Conservation (phyloP, 163 green algal species). For the Scenedesmus sp. region DNA sequence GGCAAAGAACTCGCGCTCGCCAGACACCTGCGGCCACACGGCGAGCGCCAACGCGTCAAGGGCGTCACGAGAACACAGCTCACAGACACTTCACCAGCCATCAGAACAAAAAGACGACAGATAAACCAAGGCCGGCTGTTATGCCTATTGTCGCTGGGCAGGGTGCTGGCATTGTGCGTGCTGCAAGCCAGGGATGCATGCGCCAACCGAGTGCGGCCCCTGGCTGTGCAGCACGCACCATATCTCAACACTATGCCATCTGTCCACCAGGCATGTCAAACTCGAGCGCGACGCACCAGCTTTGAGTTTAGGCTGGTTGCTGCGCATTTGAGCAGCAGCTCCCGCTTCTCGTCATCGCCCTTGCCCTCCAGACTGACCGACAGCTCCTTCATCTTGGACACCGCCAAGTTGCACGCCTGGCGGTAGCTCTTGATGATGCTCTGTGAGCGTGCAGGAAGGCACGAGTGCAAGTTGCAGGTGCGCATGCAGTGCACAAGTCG, state of each 20-base stretch:
- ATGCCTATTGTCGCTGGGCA: no score
- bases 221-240: background rate
- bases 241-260: background rate
- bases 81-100: no score
- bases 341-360: conserved; percentile 77
- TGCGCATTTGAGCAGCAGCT: conserved; percentile 96
- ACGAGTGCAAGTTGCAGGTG: background rate
- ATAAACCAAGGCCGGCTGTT: no score
- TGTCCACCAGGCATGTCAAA: background rate
- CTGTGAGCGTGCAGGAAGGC: conserved; percentile 57
- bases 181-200: no score
- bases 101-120: no score
- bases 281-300: conserved; percentile 77
- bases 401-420: conserved; percentile 83
- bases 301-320: conserved; percentile 97
- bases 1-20: conserved; percentile 98
- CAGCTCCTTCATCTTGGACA: conserved; percentile 84
- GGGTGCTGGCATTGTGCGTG: no score
- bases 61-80: background rate
- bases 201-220: no score
- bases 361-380: conserved; percentile 89
- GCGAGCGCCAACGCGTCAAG: background rate
- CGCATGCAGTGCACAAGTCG: background rate
- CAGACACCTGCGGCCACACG: conserved; percentile 75
- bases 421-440: conserved; percentile 94